Base-by-base conservation (phyloP, 768 basidiomycete genomes). In the Boletus reticuloceps region DNA sequence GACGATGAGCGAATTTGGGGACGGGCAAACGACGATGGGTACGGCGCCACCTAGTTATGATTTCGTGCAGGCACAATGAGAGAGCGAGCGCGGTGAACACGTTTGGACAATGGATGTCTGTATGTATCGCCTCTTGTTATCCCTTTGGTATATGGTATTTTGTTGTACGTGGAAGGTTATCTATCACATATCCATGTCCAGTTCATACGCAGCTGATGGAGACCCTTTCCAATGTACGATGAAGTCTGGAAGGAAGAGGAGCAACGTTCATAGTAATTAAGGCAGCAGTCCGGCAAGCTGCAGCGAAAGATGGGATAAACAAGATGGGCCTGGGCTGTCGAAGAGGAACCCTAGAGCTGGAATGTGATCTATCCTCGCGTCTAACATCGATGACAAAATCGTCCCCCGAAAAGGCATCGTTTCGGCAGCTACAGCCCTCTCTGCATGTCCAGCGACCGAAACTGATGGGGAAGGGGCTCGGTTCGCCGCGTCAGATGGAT, bases 1-100 rank as follows among this genome's bases (percentile, higher is more conserved):
- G 39, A 83, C 40, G 48, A 38, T 40, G 55, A 84, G 59, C 72
- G 72, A 49, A 56, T 60, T 64, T 69, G 74, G 45, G 59, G 66
- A 66, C 66, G 65, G 50, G 59, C 66, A 58, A 65, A 68, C 42
- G 58, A 68, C 61, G 60, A 65, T 51, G 59, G 68, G 54, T 2
- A 58, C 56, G 39, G 64, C 64, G 16, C 65, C 65, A 4, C 65
- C 65, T 16, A 66, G 65, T 37, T 66, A 66, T 54, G 61, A 66
- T 43, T 56, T 55, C 9, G 62, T 14, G 22, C 64, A 37, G 27
- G 61, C 51, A 1, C 54, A 56, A 19, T 53, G 43, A 60, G 22
- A 12, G 22, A 12, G 38, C 9, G 16, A 22, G 38, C 20, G 20
- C 20, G n/a, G 20, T 20, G 20, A 20, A 20, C 20, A 20, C n/a